Base-by-base conservation (phyloP, 805 yeast genomes). In the Jamesozyma gamospora region DNA sequence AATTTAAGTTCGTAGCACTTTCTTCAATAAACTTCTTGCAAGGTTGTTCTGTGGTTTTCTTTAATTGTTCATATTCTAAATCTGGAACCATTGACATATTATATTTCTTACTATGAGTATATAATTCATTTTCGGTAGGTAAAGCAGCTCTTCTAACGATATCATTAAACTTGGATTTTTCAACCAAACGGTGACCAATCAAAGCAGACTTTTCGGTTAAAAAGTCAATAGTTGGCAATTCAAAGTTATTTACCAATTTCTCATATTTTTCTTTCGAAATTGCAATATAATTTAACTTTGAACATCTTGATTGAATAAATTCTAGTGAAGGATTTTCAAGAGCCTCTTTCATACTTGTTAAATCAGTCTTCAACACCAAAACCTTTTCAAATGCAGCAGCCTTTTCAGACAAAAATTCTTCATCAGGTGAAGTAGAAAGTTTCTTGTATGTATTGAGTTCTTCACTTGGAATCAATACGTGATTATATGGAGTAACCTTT, bases 141-240 rank as follows among this genome's bases (percentile, higher is more conserved):
- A 36, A 27, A 15, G 29, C 21, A 7, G 43, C 37, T 32, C 35
- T 42, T 19, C 45, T 37, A 34, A 44, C 31, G 10, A 49, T 34
- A 26, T 45, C 46, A 13, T 43, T 29, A 27, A 49, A 42, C 4
- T 48, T 53, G 3, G 36, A 38, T 12, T 35, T 29, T 2, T 50
- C 32, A 9, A 61, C 35, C n/a, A 60, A 34, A 16, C 36, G 41
- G 12, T 45, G 50, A 3, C 55, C 63, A 16, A 52, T 46, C 4
- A 42, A 38, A 8, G 49, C 30, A 4, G 62, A 60, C 15, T 51
- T 56, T 14, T 50, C 46, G n/a, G 45, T 49, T 32, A 62, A 40
- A 19, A 52, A 47, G 3, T 50, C 51, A 8, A 56, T 19, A 2
- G 49, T 45, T 2, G 62, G 62, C 1, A 7, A n/a, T 18, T 31